Evolutionary conservation across 345 rosid species (phyloP), one percentile per base, ranked within the genome.

Genomic region (Lumnitzera littorea): DNA sequence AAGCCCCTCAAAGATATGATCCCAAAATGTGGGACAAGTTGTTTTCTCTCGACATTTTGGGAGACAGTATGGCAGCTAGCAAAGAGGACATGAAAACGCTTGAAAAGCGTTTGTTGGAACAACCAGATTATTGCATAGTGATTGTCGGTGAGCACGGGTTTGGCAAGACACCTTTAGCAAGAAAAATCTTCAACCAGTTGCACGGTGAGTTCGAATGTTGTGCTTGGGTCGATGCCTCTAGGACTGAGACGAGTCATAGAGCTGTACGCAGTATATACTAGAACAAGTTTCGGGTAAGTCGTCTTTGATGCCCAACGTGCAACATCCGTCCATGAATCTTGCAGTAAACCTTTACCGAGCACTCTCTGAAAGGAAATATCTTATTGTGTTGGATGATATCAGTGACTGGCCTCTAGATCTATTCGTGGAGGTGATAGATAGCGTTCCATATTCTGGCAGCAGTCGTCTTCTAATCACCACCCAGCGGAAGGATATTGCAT

Each of bases 141-240:
- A 41, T 72, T 46, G 12, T 15, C n/a, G 75, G 75, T 0, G 41
- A 53, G 50, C 23, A 25, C 43, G 76, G 68, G 2, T 12, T n/a
- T 6, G 74, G 74, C 24, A 71, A 71, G 67, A 65, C 70, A 7
- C 51, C 14, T 52, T 58, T 71, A 8, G 67, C 62, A 5, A 56
- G 60, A 55, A 14, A 51, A 15, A 11, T 70, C 41, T 59, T 41
- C 48, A 55, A 62, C 29, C 16, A 13, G 12, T 36, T 47, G 58
- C 23, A 58, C 12, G 15, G 50, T 50, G 61, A 29, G 20, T 62
- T 62, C 12, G 46, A 62, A 51, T 49, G 14, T 25, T 53, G 65
- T 7, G 65, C 49, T 20, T 72, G 76, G 76, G 65, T 72, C 7
- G 49, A 13, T 2, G 2, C 48, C 7, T 12, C 50, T 2, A 1